phyloP scores from a whole-genome alignment of 1,139 yeast species.

The Suhomyces panamericanus region DNA sequence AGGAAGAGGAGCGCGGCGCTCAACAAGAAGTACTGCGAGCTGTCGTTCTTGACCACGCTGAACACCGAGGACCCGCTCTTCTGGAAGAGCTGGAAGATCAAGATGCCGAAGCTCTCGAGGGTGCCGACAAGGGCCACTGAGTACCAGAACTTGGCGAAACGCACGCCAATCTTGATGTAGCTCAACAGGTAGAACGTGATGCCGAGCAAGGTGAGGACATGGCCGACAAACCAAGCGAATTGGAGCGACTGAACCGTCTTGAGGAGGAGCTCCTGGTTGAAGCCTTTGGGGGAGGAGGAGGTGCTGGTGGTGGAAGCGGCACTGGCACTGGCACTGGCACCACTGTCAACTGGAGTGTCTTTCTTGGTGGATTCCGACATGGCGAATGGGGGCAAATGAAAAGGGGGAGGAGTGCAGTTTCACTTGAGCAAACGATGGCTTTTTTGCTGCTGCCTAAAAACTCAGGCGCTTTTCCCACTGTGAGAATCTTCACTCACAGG shows the following conservation, averaged over 20 bases:
- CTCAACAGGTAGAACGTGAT: conserved; percentile 56
- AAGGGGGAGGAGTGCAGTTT: not conserved
- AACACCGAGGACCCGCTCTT: conserved; percentile 28
- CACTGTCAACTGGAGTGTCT: not conserved
- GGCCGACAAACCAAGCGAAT: conserved; percentile 71
- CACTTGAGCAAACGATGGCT: conserved; percentile 4
- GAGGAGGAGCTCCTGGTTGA: conserved; percentile 14
- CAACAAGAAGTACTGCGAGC: conserved; percentile 61
- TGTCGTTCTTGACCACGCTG: conserved; percentile 55
- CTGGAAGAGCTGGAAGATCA: conserved; percentile 55
- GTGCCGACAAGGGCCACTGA: conserved; percentile 64
- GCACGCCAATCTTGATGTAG: conserved; percentile 24
- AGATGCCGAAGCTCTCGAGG: conserved; percentile 73
- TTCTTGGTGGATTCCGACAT: conserved; percentile 9
- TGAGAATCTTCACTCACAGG: conserved; percentile 8
- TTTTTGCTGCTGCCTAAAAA: conserved; percentile 2
- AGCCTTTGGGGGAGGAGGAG: conserved; percentile 14
- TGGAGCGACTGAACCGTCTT: conserved; percentile 39
- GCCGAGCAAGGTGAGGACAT: conserved; percentile 60
- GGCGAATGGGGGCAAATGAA: not conserved
- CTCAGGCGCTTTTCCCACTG: not conserved
- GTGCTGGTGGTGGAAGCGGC: not conserved
- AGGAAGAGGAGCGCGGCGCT: conserved; percentile 60
- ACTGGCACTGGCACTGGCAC: not conserved
- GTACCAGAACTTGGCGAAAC: conserved; percentile 50